phyloP scores from a whole-genome alignment of 495 filamentous ascomycete species.

The Aspergillus cavernicola region DNA sequence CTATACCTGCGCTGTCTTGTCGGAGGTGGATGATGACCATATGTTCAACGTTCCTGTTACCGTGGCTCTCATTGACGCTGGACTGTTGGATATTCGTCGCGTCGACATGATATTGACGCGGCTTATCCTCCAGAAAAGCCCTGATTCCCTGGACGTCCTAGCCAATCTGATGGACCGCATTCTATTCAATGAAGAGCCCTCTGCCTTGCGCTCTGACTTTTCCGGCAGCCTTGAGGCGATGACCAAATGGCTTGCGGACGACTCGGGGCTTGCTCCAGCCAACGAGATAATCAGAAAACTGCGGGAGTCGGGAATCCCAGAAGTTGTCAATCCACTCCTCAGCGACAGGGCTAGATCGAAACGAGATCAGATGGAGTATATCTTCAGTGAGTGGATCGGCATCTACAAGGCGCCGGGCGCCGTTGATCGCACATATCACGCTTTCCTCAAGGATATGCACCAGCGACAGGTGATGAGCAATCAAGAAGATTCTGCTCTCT shows the following conservation, averaged over 20 bases:
- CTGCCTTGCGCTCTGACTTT: conserved; percentile 81
- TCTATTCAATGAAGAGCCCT: conserved; percentile 69
- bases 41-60: conserved; percentile 78
- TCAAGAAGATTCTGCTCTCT: conserved; percentile 69
- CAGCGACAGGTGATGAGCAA: conserved; percentile 63
- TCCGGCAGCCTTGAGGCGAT: conserved; percentile 75
- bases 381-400: conserved; percentile 91
- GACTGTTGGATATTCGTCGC: conserved; percentile 71
- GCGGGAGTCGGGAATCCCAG: conserved; percentile 55
- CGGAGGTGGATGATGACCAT: conserved; percentile 65
- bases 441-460: conserved; percentile 85
- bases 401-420: conserved; percentile 71
- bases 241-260: conserved; percentile 75
- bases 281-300: conserved; percentile 71
- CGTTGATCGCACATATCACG: conserved; percentile 62
- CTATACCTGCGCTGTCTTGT: conserved; percentile 61
- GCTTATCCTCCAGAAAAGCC: conserved; percentile 63
- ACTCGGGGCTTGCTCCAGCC: conserved; percentile 59
- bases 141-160: conserved; percentile 69
- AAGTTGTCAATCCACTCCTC: conserved; percentile 43
- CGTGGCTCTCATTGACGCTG: conserved; percentile 66
- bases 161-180: conserved; percentile 70
- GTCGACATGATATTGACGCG: conserved; percentile 75
- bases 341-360: conserved; percentile 51
- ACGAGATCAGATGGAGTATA: conserved; percentile 83